A percentile compares a stretch with the other conserved stretches of the same genome.
Evolutionary conservation across 352 stramenopile species (phyloP).

Genomic region (Blastocystis sp.): DNA sequence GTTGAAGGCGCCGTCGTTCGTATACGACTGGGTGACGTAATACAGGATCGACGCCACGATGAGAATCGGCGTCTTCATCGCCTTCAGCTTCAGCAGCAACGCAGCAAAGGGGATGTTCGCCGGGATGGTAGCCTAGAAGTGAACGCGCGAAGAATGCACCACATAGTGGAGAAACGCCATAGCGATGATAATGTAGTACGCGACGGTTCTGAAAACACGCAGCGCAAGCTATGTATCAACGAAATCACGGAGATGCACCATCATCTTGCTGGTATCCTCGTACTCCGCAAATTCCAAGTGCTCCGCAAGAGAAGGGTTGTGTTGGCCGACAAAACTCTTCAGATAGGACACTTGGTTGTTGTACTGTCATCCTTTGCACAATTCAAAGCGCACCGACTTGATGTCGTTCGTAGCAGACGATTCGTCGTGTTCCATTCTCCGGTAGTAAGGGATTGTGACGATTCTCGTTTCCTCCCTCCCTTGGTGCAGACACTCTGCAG

Average conservation of each 20-base stretch:
- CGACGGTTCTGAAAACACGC: background rate
- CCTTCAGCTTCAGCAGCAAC: background rate
- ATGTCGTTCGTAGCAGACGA: background rate
- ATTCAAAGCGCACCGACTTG: constrained; percentile 28
- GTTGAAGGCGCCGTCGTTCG: background rate
- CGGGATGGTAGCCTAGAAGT: background rate
- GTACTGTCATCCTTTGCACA: constrained; percentile 54
- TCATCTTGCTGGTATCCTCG: constrained; percentile 2
- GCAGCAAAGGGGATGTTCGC: background rate
- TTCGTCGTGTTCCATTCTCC: background rate
- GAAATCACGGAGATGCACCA: background rate
- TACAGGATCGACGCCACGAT: background rate
- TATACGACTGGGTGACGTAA: background rate
- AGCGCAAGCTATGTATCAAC: background rate
- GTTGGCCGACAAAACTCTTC: constrained; percentile 52
- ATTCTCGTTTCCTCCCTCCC: background rate
- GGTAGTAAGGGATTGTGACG: too few relatives aligned
- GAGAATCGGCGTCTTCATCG: background rate
- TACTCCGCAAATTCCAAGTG: constrained; percentile 36
- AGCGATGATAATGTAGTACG: background rate
- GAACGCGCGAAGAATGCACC: background rate
- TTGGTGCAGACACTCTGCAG: too few relatives aligned
- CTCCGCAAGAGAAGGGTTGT: constrained; percentile 27
- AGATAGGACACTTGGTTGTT: constrained; percentile 36
- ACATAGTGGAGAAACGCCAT: background rate